Evolutionary conservation across 768 basidiomycete species (phyloP).

Genomic region (Mycena floridula): DNA sequence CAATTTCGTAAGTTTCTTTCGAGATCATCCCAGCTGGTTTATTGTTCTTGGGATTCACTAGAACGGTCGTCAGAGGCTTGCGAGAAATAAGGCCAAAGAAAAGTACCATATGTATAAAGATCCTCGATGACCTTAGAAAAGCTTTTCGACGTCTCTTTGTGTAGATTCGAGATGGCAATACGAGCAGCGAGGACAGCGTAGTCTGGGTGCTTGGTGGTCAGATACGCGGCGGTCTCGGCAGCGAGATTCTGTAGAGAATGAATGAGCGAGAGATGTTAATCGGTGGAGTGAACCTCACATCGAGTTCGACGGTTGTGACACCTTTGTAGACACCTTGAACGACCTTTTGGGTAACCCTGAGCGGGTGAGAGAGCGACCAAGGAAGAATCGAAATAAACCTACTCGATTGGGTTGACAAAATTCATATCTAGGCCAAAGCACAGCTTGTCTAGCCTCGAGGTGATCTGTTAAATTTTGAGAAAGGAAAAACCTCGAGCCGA

Average conservation of each 20-base stretch:
- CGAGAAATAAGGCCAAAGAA: constrained; percentile 74
- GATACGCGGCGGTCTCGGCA: constrained; percentile 93
- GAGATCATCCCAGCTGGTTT: constrained; percentile 87
- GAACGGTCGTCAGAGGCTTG: constrained; percentile 88
- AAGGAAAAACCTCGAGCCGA: constrained; percentile 13
- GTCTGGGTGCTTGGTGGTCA: constrained; percentile 95
- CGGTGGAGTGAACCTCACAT: neutral
- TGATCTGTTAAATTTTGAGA: constrained; percentile 49
- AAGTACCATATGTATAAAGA: constrained; percentile 75
- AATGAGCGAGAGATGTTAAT: constrained; percentile 2
- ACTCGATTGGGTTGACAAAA: constrained; percentile 18
- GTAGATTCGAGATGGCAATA: constrained; percentile 96
- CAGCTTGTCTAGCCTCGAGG: constrained; percentile 80
- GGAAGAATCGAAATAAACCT: neutral
- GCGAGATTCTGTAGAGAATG: constrained; percentile 97
- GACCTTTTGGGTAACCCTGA: constrained; percentile 85
- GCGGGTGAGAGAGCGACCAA: neutral
- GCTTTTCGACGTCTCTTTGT: constrained; percentile 98
- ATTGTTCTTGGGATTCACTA: constrained; percentile 92
- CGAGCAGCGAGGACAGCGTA: constrained; percentile 98
- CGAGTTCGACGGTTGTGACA: constrained; percentile 82
- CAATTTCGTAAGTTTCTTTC: constrained; percentile 77
- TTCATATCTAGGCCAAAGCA: constrained; percentile 94
- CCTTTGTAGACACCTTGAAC: constrained; percentile 90
- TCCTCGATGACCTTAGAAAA: constrained; percentile 91